A percentile compares a stretch with the other conserved stretches of the same genome.
Conservation (phyloP, 768 basidiomycete genomes). For the Cytidiella melzeri region DNA sequence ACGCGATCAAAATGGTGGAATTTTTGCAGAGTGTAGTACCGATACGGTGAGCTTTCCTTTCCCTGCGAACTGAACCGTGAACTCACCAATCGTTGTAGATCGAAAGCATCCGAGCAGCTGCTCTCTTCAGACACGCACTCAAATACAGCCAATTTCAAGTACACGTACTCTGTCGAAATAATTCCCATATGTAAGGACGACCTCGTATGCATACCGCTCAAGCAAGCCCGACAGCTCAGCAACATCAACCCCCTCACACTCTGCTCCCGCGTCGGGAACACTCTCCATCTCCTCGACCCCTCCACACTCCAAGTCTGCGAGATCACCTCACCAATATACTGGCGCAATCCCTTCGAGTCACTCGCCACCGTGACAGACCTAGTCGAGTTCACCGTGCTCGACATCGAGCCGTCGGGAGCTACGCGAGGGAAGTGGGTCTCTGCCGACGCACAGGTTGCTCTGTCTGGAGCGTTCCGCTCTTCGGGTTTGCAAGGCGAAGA, state of each 20-base stretch:
- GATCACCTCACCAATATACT: slow-evolving; percentile 72
- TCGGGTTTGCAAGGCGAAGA: slow-evolving; percentile 36
- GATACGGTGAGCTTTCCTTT: slow-evolving; percentile 52
- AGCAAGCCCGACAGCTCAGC: slow-evolving; percentile 74
- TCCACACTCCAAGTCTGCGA: slow-evolving; percentile 81
- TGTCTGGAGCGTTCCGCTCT: slow-evolving; percentile 74
- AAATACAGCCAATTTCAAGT: slow-evolving; percentile 92
- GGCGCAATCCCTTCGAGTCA: slow-evolving; percentile 86
- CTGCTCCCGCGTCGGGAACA: slow-evolving; percentile 88
- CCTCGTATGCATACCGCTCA: slow-evolving; percentile 81
- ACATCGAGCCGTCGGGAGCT: slow-evolving; percentile 80
- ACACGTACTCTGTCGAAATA: slow-evolving; percentile 96
- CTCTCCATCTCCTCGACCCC: slow-evolving; percentile 87
- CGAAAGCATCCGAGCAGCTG: slow-evolving; percentile 91
- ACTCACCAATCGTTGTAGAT: slow-evolving; percentile 37
- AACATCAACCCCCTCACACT: slow-evolving; percentile 87
- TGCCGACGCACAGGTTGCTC: slow-evolving; percentile 85
- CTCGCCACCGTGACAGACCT: slow-evolving; percentile 81
- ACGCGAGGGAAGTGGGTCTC: slow-evolving; percentile 75
- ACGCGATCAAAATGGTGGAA: slow-evolving; percentile 95
- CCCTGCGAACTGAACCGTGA: not conserved
- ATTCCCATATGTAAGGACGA: slow-evolving; percentile 97
- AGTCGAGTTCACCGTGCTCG: slow-evolving; percentile 91
- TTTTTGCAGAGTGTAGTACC: slow-evolving; percentile 88
- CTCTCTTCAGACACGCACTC: slow-evolving; percentile 91